These are phyloP conservation scores for Tilletiopsis washingtonensis DNA, from an alignment of 1,284 basidiomycete genomes.

Conservation along the genomic window DNA sequence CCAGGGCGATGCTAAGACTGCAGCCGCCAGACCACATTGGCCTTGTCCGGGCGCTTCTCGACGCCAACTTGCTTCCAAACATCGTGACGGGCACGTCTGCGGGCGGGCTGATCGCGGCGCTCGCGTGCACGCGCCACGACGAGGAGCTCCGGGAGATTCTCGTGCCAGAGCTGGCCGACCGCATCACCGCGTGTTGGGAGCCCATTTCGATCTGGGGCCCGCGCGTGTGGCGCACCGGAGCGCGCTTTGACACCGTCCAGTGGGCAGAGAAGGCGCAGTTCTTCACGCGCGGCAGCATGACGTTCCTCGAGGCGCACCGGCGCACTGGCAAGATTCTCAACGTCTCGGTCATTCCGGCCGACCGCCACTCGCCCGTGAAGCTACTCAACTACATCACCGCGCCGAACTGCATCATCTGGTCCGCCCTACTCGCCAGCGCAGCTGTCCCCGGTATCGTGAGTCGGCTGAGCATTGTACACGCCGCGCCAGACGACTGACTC, in stretches of 20 bases:
- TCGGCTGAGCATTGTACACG: too few relatives aligned
- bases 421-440: conserved; percentile 47
- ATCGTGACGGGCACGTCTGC: conserved; percentile 86
- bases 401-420: conserved; percentile 67
- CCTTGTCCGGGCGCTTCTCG: conserved; percentile 82
- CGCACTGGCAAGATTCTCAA: conserved; percentile 83
- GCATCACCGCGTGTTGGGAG: conserved; percentile 86
- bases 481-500: too few relatives aligned
- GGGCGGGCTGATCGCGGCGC: conserved; percentile 64
- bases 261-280: conserved; percentile 74
- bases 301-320: conserved; percentile 89
- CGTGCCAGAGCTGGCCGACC: conserved; percentile 57
- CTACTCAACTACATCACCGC: conserved; percentile 91
- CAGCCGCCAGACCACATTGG: conserved; percentile 61
- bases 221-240: conserved; percentile 78
- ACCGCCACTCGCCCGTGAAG: conserved; percentile 84
- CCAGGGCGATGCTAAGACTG: background rate
- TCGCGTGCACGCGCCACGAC: conserved; percentile 80
- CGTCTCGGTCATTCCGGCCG: conserved; percentile 86
- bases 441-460: conserved; percentile 46
- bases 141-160: conserved; percentile 68
- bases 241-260: conserved; percentile 77
- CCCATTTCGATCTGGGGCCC: conserved; percentile 58
- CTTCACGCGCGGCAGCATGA: conserved; percentile 88
- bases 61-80: conserved; percentile 75